Evolutionary conservation across 108 stramenopile species (phyloP), one percentile per base, ranked within the genome.

Genomic region (Bacterosira constricta): DNA sequence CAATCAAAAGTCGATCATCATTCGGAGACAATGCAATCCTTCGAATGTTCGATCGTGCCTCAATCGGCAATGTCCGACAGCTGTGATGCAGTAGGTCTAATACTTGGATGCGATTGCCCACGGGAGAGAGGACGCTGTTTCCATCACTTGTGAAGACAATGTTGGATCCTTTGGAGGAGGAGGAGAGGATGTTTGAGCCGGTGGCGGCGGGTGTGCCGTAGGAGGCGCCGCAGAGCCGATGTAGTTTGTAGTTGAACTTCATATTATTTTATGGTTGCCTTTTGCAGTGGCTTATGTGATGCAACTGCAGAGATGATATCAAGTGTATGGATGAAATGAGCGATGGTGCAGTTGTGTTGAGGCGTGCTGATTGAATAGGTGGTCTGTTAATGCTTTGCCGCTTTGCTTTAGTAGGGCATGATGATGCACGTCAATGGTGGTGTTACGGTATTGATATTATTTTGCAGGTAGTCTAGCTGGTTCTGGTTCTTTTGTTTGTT

Each of bases 201-300:
- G 83, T 79, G 37, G 83, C 78, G 13, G 78, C 60, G 12, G 90
- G 93, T 38, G 86, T 82, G 4, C 93, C 93, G 79, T 98, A 97
- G 21, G 96, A 97, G 23, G 92, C 88, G 20, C 99, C 99, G 71
- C 96, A 96, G 26, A 99, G 82, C 34, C 97, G 84, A 38, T 91
- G 90, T 17, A 99, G 85, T 41, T 94, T 90, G 84, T 96, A 99
- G 51, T 96, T 94, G 71, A 99, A 97, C 75, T 92, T 92, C 94
- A 92, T 92, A 20, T n/a, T n/a, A n/a, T n/a, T n/a, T n/a, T n/a
- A n/a, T n/a, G n/a, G n/a, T n/a, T n/a, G n/a, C n/a, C n/a, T n/a
- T n/a, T n/a, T n/a, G n/a, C n/a, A n/a, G n/a, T n/a, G n/a, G n/a
- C n/a, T n/a, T n/a, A n/a, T n/a, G n/a, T n/a, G n/a, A n/a, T n/a